Evolutionary conservation across 176 grass and related monocot species (phyloP), one percentile per base, ranked within the genome.

Genomic region (Metroxylon sagu): DNA sequence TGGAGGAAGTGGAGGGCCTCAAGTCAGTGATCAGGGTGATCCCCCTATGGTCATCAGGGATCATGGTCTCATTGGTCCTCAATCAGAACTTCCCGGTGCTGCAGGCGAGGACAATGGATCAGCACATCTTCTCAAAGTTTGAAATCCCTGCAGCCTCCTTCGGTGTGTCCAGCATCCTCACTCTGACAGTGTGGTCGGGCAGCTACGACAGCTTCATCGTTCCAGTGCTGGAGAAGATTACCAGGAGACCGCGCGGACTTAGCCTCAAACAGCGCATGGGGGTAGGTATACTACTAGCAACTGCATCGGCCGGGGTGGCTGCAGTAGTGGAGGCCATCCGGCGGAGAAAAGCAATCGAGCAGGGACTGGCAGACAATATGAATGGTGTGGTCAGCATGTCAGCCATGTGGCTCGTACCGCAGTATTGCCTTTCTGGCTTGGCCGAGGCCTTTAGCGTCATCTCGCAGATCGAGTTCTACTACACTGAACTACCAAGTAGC

Each of bases 401-500:
- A 29, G 86, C 77, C 5, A 75, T 89, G 80, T 89, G 85, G 81
- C 81, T 84, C 4, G 70, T 81, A 52, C 81, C 77, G 52, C 81
- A 89, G 74, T 71, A 64, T 57, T 63, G 57, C 61, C 69, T 89
- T 0, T 52, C 60, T 15, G 85, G 85, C 70, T 75, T 89, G 5
- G 77, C 77, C 12, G 81, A 84, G 77, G 85, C 85, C 16, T 71
- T 89, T 23, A 77, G 35, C 26, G 29, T 81, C 2, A 89, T 89
- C 52, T 74, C 81, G 48, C 74, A 84, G 61, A 66, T 89, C 19
- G 77, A 89, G 60, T 89, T 89, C 77, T 89, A 77, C 73, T 84
- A 89, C 76, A 74, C 70, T 18, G 77, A 89, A 61, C 49, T 84
- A 54, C 80, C 80, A 56, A 77, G 71, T 52, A 83, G 76, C 69